Evolutionary conservation across 768 basidiomycete species (phyloP).

Genomic region (Boletus tylopilopsis): DNA sequence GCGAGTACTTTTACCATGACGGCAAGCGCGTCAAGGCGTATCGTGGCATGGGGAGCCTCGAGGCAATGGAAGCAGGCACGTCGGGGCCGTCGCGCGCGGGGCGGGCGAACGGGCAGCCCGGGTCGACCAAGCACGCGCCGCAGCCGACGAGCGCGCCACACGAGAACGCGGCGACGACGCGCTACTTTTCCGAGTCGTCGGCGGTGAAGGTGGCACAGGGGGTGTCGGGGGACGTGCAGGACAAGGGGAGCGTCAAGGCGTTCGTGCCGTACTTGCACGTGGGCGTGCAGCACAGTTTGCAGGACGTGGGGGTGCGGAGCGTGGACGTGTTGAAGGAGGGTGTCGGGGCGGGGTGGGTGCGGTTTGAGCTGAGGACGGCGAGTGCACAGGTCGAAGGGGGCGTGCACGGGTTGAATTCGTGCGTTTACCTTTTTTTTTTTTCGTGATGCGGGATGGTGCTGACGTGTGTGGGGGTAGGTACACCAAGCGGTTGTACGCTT

Average conservation of each 20-base stretch:
- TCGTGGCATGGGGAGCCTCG: conserved; percentile 96
- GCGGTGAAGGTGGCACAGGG: conserved; percentile 96
- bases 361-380: conserved; percentile 92
- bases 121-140: conserved; percentile 44
- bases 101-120: conserved; percentile 23
- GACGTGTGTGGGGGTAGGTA: conserved; percentile 36
- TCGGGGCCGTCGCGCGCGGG: conserved; percentile 23
- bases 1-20: conserved; percentile 99
- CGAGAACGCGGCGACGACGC: conserved; percentile 93
- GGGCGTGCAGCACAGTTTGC: conserved; percentile 89
- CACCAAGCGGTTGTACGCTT: conserved; percentile 54
- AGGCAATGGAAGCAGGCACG: conserved; percentile 84
- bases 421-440: conserved; percentile 38
- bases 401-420: conserved; percentile 94
- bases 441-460: not conserved
- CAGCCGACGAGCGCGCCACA: conserved; percentile 46
- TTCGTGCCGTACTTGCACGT: conserved; percentile 85
- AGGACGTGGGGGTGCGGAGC: conserved; percentile 82
- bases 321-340: conserved; percentile 63
- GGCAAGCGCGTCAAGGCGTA: conserved; percentile 99
- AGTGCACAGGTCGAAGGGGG: conserved; percentile 96
- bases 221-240: conserved; percentile 94
- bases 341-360: conserved; percentile 61
- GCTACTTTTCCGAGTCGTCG: conserved; percentile 57
- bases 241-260: conserved; percentile 92